These are phyloP conservation scores for Filosporella fistucella DNA, from an alignment of 495 filamentous ascomycete genomes.

Conservation along the genomic window DNA sequence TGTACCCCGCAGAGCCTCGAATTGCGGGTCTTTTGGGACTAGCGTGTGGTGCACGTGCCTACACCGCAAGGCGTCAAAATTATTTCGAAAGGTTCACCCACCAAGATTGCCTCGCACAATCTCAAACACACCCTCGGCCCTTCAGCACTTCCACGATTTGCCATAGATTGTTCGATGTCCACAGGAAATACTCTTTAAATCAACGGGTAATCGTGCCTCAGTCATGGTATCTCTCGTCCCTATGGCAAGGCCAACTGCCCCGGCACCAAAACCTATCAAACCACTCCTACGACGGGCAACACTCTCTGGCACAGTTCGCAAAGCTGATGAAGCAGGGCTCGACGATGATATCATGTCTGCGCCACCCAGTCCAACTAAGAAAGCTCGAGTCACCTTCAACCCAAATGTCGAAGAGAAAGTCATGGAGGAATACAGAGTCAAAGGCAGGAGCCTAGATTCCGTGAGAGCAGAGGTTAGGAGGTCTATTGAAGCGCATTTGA, in stretches of 20 bases:
- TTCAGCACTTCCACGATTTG: too few relatives aligned
- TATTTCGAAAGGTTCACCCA: too few relatives aligned
- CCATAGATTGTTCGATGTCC: too few relatives aligned
- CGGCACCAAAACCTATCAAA: conserved; percentile 17
- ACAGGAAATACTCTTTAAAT: too few relatives aligned
- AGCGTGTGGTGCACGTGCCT: too few relatives aligned
- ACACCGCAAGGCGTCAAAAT: too few relatives aligned
- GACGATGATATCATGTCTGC: conserved; percentile 37
- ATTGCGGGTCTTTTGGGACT: too few relatives aligned
- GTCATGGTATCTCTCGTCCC: conserved; percentile 23
- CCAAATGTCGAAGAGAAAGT: conserved; percentile 59
- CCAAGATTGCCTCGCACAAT: too few relatives aligned
- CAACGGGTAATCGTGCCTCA: too few relatives aligned
- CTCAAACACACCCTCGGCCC: too few relatives aligned
- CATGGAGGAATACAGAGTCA: conserved; percentile 41
- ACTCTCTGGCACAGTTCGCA: conserved; percentile 20
- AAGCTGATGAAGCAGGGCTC: conserved; percentile 33
- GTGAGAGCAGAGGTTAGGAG: conserved; percentile 67
- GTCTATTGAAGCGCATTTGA: conserved; percentile 63
- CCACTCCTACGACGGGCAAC: conserved; percentile 21
- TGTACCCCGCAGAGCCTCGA: too few relatives aligned
- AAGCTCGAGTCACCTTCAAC: conserved; percentile 65
- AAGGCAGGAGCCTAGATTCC: conserved; percentile 35
- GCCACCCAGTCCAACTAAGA: conserved; percentile 53
- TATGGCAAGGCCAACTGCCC: background rate